Evolutionary conservation across 768 basidiomycete species (phyloP), one percentile per base, ranked within the genome.

Genomic region (Boletus pseudopeckii): DNA sequence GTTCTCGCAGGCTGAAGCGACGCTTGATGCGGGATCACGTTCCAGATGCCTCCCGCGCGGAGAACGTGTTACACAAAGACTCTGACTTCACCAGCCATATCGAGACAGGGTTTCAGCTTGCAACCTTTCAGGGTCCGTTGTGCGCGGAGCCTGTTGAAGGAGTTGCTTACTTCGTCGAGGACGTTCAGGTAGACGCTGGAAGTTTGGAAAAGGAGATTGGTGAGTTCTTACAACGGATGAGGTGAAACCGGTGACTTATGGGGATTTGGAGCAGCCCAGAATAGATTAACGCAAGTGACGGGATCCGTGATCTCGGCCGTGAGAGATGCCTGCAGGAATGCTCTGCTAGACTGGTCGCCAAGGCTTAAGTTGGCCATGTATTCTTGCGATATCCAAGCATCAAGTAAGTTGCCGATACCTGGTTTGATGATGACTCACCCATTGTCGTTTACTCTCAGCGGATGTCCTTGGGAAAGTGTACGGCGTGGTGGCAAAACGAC

Each of bases 391-490:
- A 98, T 99, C 50, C 97, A 98, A 73, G 92, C 95, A 1, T 94
- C 96, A 15, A 92, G 95, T 98, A 68, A 66, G 91, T 78, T 14
- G 32, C 41, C 26, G 13, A 15, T 38, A 6, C 28, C 38, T 53
- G 43, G 34, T 40, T 24, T 45, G 48, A 48, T 43, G 41, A 50
- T 67, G 20, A 63, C 37, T 44, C 44, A 52, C 54, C 5, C 13
- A 43, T 48, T 20, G 26, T 32, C 18, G 28, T 38, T 53, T 47
- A 22, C 38, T 43, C 46, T 47, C 63, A 95, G 95, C 92, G 66
- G 97, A 99, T 57, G 97, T 98, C 0, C 79, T 99, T 47, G 97
- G 97, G 3, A 98, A 96, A 68, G 94, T 98, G 1, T 98, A 98
- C 63, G 95, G 85, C 9, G 97, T 98, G 18, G 90, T 98, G 5